phyloP scores from a whole-genome alignment of 2,329 filamentous ascomycete species.

The Teratosphaeria epicoccoides region DNA sequence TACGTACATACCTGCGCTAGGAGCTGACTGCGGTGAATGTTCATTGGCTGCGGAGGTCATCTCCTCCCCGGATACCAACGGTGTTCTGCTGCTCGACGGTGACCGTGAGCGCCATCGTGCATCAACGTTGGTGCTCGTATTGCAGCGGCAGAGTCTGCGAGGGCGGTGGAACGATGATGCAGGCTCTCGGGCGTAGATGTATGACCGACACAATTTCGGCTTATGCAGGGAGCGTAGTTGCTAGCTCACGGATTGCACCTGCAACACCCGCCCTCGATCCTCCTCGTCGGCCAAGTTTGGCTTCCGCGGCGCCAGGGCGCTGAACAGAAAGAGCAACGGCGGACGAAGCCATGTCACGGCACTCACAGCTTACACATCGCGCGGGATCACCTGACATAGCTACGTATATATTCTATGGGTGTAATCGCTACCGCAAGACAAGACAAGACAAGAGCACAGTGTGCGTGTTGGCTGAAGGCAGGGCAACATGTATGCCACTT shows the following conservation, averaged over 20 bases:
- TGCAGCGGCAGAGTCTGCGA: neutral
- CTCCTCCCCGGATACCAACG: neutral
- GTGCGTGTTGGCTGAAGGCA: too few species aligned
- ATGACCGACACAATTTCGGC: too few species aligned
- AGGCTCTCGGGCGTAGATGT: too few species aligned
- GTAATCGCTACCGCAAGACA: too few species aligned
- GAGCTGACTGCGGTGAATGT: neutral
- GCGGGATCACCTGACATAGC: too few species aligned
- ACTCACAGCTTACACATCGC: too few species aligned
- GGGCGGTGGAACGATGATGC: too few species aligned
- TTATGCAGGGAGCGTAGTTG: neutral
- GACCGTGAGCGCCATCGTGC: neutral
- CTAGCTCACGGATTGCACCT: neutral
- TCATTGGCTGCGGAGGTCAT: neutral
- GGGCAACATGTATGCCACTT: too few species aligned
- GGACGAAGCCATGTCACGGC: neutral
- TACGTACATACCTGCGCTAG: neutral
- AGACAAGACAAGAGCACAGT: too few species aligned
- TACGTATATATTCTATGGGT: too few species aligned
- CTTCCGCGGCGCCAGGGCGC: neutral
- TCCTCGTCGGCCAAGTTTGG: neutral
- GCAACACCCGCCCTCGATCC: neutral
- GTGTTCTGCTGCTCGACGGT: neutral
- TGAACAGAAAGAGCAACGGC: neutral
- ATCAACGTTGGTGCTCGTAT: neutral